Evolutionary conservation across 371 early-diverging fungal genomes (phyloP).

Genomic region (Syncephalastrum monosporum): DNA sequence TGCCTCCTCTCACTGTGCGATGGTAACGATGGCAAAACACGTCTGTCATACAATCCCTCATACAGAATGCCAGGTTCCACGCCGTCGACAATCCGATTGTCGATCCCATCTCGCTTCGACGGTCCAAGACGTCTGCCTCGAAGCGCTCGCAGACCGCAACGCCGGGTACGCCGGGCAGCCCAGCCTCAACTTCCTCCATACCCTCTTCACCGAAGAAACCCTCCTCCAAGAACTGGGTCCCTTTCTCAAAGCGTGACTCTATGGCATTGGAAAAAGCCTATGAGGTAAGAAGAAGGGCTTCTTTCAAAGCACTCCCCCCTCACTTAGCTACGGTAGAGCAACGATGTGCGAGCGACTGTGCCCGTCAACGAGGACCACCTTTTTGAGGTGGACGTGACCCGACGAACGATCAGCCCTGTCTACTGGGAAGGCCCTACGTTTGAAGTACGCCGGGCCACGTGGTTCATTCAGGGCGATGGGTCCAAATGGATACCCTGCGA

Average conservation of each 20-base stretch:
- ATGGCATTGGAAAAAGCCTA: conserved; percentile 58
- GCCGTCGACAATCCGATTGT: conserved; percentile 21
- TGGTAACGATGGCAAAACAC: conserved; percentile 12
- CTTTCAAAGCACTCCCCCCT: not conserved
- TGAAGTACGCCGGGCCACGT: conserved; percentile 79
- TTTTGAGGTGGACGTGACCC: conserved; percentile 75
- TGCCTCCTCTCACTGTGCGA: conserved; percentile 16
- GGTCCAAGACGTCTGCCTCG: conserved; percentile 9
- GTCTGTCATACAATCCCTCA: not conserved
- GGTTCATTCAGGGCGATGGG: conserved; percentile 73
- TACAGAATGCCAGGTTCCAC: conserved; percentile 18
- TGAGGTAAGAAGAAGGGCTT: conserved; percentile 23
- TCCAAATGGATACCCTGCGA: conserved; percentile 78
- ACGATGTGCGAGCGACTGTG: conserved; percentile 34
- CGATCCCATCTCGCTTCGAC: conserved; percentile 22
- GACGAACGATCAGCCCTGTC: conserved; percentile 70
- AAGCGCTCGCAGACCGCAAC: not conserved
- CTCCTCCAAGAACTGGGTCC: conserved; percentile 54
- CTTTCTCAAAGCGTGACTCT: conserved; percentile 62
- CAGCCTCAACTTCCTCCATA: not conserved
- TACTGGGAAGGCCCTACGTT: conserved; percentile 85
- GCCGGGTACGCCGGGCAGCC: not conserved
- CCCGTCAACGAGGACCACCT: conserved; percentile 75
- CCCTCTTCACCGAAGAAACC: conserved; percentile 9
- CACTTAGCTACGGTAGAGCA: conserved; percentile 9